Evolutionary conservation across 768 basidiomycete species (phyloP).

Genomic region (Pleurotus pulmonarius): DNA sequence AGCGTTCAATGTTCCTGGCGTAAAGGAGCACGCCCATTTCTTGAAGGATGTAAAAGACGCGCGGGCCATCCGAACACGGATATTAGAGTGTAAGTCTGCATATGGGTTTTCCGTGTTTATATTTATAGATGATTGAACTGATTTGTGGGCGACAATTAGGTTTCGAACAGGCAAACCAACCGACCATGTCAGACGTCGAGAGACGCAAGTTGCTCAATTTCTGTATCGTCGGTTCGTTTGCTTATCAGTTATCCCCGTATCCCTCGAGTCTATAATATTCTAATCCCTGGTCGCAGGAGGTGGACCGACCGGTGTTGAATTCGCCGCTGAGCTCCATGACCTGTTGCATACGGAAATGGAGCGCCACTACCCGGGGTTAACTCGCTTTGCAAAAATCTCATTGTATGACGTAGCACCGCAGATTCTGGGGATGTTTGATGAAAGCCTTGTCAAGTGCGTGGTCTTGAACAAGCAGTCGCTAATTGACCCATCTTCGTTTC

Average conservation of each 20-base stretch:
- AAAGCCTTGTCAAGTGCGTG: conserved; percentile 53
- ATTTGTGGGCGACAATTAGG: conserved; percentile 29
- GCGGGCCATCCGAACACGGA: conserved; percentile 61
- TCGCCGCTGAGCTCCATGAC: conserved; percentile 80
- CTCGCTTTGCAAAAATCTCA: conserved; percentile 64
- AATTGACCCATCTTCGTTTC: not conserved
- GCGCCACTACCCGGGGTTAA: conserved; percentile 59
- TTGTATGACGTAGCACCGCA: conserved; percentile 79
- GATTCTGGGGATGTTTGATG: conserved; percentile 76
- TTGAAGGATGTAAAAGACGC: conserved; percentile 79
- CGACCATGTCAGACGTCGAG: conserved; percentile 69
- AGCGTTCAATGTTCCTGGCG: conserved; percentile 73
- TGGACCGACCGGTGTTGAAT: conserved; percentile 79
- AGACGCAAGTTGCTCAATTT: conserved; percentile 78
- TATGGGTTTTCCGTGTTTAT: conserved; percentile 32
- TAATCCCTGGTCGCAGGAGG: conserved; percentile 41
- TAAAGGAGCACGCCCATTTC: conserved; percentile 80
- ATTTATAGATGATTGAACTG: not conserved
- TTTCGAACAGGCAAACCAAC: conserved; percentile 86
- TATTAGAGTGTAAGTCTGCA: conserved; percentile 69
- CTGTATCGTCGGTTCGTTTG: conserved; percentile 70
- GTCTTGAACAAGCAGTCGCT: not conserved
- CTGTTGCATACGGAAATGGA: conserved; percentile 64
- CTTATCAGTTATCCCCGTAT: not conserved
- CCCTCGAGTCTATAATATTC: not conserved